Base-by-base conservation (phyloP, 768 basidiomycete genomes). In the Sutorius australiensis region DNA sequence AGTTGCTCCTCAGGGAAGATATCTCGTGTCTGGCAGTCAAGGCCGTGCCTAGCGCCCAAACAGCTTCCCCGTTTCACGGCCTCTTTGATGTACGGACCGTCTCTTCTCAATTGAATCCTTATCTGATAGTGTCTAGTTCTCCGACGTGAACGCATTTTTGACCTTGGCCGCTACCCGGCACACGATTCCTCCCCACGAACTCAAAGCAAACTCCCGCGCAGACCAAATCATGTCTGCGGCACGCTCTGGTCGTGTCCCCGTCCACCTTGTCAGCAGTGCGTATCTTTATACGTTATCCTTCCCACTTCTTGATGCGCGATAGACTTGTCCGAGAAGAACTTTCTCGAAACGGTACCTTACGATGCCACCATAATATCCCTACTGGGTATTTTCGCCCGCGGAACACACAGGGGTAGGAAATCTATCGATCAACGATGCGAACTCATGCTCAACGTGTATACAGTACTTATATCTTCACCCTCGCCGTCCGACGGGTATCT, bases 261-360 rank as follows among this genome's bases (percentile, higher is more conserved):
- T 89, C 21, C 75, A 78, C 38, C 82, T 91, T 46, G 86, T 91
- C 48, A 86, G 87, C 76, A 86, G 90, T 92, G 61, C 60, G 86
- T 70, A 19, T 69, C 21, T 12, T 19, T 13, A 32, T 30, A 31
- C 39, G 4, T 17, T 14, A 3, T 31, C 33, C 36, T 38, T 31
- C 12, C 13, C 10, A 27, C 37, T 43, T 16, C 47, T 36, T 55
- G 40, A 60, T 55, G 42, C 30, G 6, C 6, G 12, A 30, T 16
- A 92, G 90, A 92, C 68, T 74, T 92, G 32, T 92, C 90, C 12
- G 86, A 90, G 68, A 92, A 92, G 75, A 92, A 92, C 55, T 84
- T 87, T 9, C 74, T 91, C 30, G 79, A 87, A 49, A 74, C 73
- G 19, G 66, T 90, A 7, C 77, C 84, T 0, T 70, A 86, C 53